A percentile compares a stretch with the other conserved stretches of the same genome.
phyloP scores from a whole-genome alignment of 2,329 filamentous ascomycete genomes.

The Talaromyces funiculosus region DNA sequence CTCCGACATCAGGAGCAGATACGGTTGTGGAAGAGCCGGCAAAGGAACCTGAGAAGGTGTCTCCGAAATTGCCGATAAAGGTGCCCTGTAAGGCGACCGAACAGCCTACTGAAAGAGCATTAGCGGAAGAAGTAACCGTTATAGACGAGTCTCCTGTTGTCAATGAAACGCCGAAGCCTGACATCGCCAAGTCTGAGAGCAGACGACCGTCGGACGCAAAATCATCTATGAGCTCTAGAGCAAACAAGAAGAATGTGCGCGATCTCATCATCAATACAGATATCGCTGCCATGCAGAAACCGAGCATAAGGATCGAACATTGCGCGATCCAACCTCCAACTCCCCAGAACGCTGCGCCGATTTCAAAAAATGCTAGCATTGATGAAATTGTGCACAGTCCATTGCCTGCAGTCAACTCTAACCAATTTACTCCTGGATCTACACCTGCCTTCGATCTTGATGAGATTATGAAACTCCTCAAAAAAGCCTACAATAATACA shows the following conservation, averaged over 20 bases:
- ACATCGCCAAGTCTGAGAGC: neutral
- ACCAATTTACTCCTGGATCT: conserved; percentile 20
- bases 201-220: neutral
- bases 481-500: conserved; percentile 30
- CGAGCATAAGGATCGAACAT: conserved; percentile 29
- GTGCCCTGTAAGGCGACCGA: neutral
- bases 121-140: neutral
- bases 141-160: neutral
- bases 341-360: conserved; percentile 22
- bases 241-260: conserved; percentile 32
- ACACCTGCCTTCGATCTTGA: conserved; percentile 29
- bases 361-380: conserved; percentile 30
- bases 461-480: conserved; percentile 40
- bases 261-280: conserved; percentile 39
- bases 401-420: conserved; percentile 25
- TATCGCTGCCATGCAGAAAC: conserved; percentile 28
- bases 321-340: conserved; percentile 33
- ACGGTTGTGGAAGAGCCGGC: neutral
- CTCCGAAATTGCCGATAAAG: neutral
- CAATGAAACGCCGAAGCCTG: neutral
- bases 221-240: conserved; percentile 13
- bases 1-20: conserved; percentile 4
- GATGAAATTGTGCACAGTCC: conserved; percentile 40
- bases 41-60: neutral
- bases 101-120: neutral